Percentiles rank a stretch among this genome's conserved stretches.
These are phyloP conservation scores for Kwoniella newhampshirensis DNA, from an alignment of 768 basidiomycete species.

Conservation along the genomic window DNA sequence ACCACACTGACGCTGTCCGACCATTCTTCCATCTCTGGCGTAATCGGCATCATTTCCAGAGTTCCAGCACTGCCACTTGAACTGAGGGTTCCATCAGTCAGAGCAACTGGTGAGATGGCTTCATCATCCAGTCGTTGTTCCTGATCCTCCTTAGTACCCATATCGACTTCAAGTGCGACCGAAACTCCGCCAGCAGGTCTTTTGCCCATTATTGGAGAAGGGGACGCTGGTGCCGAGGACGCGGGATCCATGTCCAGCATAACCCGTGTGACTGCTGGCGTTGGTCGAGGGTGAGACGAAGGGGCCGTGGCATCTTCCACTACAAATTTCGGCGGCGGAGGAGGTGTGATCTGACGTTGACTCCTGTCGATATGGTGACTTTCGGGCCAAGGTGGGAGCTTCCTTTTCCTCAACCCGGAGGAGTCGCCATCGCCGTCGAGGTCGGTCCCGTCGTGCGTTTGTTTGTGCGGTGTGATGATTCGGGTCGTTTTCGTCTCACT, in stretches of 20 bases:
- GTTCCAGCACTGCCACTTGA: conserved; percentile 2
- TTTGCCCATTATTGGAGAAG: neutral
- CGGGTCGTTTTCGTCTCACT: neutral
- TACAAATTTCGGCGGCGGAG: neutral
- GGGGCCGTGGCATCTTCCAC: too few species aligned
- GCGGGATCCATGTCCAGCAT: neutral
- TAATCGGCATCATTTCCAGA: conserved; percentile 8
- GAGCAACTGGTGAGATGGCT: neutral
- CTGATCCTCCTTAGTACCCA: neutral
- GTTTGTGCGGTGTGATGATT: too few species aligned
- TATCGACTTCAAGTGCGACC: neutral
- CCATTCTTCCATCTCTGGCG: conserved; percentile 11
- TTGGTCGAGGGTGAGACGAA: too few species aligned
- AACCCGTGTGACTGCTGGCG: neutral
- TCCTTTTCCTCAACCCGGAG: neutral
- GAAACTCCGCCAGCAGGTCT: too few species aligned
- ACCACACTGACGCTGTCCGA: neutral
- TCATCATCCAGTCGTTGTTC: neutral
- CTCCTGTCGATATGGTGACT: conserved; percentile 3
- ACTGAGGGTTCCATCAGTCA: neutral
- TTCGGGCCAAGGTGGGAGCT: conserved; percentile 6
- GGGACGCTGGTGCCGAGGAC: conserved; percentile 2
- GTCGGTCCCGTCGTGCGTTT: too few species aligned
- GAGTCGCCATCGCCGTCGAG: neutral
- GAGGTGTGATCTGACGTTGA: neutral